Evolutionary conservation across 129 eudicot species (phyloP).

Genomic region (Gnaphalium uliginosum): DNA sequence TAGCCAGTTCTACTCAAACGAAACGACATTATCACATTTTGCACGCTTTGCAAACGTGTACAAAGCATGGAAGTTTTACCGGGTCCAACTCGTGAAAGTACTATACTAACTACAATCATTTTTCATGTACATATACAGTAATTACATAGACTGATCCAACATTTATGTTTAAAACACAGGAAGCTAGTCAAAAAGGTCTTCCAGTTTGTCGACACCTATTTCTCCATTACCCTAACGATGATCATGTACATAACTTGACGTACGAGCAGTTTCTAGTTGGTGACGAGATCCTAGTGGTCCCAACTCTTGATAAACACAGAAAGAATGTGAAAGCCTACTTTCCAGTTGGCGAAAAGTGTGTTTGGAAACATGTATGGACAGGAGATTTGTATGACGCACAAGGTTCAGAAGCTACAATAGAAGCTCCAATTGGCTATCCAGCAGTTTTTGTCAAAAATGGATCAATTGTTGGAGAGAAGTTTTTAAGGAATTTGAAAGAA

Average conservation of each 20-base stretch:
- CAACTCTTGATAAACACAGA: constrained; percentile 83
- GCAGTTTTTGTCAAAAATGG: constrained; percentile 83
- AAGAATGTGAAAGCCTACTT: constrained; percentile 77
- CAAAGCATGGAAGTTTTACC: constrained; percentile 96
- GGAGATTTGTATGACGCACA: constrained; percentile 54
- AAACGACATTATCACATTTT: constrained; percentile 76
- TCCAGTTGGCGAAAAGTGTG: constrained; percentile 70
- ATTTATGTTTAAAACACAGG: constrained; percentile 47
- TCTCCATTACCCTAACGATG: constrained; percentile 92
- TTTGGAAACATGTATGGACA: constrained; percentile 94
- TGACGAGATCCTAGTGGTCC: constrained; percentile 85
- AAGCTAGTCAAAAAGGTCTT: constrained; percentile 87
- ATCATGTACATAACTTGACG: constrained; percentile 67
- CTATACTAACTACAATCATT: constrained; percentile 17
- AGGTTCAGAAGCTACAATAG: constrained; percentile 72
- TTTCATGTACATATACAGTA: not conserved
- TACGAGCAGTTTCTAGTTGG: constrained; percentile 95
- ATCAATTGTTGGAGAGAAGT: constrained; percentile 70
- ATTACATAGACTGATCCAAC: constrained; percentile 21
- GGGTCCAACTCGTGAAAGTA: constrained; percentile 90
- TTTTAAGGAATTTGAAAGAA: constrained; percentile 58
- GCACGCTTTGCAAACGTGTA: constrained; percentile 87
- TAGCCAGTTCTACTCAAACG: constrained; percentile 84
- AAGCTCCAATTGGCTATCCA: constrained; percentile 85
- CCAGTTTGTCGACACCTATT: constrained; percentile 96